These are phyloP conservation scores for Cladophialophora bantiana DNA, from an alignment of 2,329 filamentous ascomycete genomes.

Conservation along the genomic window DNA sequence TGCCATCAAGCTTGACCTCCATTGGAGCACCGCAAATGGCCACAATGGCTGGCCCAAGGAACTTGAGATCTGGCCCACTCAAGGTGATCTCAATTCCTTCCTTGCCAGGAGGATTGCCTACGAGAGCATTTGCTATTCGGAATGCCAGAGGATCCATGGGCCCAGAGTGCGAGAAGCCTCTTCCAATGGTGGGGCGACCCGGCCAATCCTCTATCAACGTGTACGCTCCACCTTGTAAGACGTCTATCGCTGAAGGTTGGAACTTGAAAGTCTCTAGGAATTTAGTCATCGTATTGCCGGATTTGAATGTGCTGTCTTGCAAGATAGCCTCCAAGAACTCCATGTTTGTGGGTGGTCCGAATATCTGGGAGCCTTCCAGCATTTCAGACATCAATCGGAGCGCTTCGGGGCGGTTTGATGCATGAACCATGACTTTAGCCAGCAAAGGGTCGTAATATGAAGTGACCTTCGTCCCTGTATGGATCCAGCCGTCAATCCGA, in stretches of 20 bases:
- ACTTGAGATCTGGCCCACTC: slow-evolving; percentile 65
- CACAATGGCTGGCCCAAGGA: slow-evolving; percentile 62
- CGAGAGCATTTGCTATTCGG: slow-evolving; percentile 65
- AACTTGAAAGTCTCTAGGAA: slow-evolving; percentile 62
- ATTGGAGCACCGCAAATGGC: slow-evolving; percentile 65
- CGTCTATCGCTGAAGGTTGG: slow-evolving; percentile 60
- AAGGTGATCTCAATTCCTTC: slow-evolving; percentile 68
- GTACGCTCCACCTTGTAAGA: slow-evolving; percentile 63
- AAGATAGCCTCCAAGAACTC: slow-evolving; percentile 63
- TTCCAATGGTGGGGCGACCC: slow-evolving; percentile 62
- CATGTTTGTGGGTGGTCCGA: slow-evolving; percentile 64
- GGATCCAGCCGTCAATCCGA: slow-evolving; percentile 70
- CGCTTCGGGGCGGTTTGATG: slow-evolving; percentile 50
- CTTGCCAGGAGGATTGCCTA: slow-evolving; percentile 60
- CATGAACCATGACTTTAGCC: slow-evolving; percentile 66
- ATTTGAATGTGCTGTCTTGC: slow-evolving; percentile 53
- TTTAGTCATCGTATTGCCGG: slow-evolving; percentile 63
- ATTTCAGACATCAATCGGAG: slow-evolving; percentile 54
- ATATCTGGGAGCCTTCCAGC: slow-evolving; percentile 56
- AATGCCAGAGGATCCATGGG: slow-evolving; percentile 69
- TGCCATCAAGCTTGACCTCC: slow-evolving; percentile 59
- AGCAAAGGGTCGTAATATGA: slow-evolving; percentile 66
- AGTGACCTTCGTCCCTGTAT: slow-evolving; percentile 63
- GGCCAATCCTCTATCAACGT: slow-evolving; percentile 67
- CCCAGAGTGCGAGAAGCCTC: slow-evolving; percentile 65